A percentile compares a stretch with the other conserved stretches of the same genome.
Conservation (phyloP, 2,329 filamentous ascomycete species). For the Colletotrichum sp. region DNA sequence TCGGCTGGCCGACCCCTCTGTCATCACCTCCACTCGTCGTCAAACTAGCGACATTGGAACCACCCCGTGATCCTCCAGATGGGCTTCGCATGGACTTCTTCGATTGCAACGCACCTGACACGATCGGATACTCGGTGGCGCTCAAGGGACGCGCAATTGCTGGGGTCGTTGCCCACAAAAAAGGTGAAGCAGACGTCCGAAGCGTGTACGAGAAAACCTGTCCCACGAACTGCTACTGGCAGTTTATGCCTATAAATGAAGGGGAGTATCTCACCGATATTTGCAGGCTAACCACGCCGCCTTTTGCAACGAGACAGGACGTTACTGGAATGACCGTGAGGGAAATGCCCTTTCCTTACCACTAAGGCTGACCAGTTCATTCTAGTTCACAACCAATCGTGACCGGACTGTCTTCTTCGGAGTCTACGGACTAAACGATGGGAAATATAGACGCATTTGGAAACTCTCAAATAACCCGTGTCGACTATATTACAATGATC, state of each 20-base stretch:
- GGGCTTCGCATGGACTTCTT: background rate
- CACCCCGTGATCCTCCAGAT: background rate
- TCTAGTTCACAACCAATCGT: background rate
- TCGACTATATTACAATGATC: background rate
- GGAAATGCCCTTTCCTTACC: background rate
- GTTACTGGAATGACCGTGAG: background rate
- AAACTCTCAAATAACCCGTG: background rate
- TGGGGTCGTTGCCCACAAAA: background rate
- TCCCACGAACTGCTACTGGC: background rate
- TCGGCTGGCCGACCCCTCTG: background rate
- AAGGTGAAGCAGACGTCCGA: background rate
- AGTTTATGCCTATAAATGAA: background rate
- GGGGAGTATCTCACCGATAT: background rate
- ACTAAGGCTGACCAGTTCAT: background rate
- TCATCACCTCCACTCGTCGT: background rate
- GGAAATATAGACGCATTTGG: background rate
- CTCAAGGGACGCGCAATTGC: background rate
- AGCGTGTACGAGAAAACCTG: background rate
- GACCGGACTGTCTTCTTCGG: background rate
- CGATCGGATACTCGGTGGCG: background rate
- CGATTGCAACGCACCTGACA: background rate
- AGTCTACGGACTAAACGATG: background rate
- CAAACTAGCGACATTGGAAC: background rate
- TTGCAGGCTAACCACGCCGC: background rate
- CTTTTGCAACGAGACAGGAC: background rate